Evolutionary conservation across 345 rosid genomes (phyloP).

Genomic region (Eucalyptus cladocalyx): DNA sequence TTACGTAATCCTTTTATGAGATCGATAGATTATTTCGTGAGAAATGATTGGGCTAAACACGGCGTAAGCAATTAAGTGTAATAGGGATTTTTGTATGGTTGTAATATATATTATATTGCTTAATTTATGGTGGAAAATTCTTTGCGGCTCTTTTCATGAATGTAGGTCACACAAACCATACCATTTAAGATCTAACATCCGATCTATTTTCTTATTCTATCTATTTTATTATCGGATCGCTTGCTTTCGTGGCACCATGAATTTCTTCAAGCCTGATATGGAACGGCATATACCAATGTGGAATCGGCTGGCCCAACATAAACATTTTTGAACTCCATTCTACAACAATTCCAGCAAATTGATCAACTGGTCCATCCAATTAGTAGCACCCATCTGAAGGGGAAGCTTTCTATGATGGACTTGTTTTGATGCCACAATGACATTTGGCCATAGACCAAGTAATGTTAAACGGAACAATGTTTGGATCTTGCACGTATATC

Average conservation of each 20-base stretch:
- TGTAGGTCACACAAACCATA: background rate
- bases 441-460: background rate
- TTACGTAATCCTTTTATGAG: background rate
- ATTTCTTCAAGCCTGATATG: background rate
- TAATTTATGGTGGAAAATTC: fast-evolving
- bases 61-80: too few relatives aligned
- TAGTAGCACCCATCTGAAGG: background rate
- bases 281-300: background rate
- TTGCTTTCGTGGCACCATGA: background rate
- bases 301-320: background rate
- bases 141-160: fast-evolving
- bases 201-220: too few relatives aligned
- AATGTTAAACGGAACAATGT: background rate
- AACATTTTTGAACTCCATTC: background rate
- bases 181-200: too few relatives aligned
- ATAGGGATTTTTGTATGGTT: background rate
- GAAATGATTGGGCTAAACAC: background rate
- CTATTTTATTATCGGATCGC: background rate
- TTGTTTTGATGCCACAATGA: background rate
- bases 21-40: background rate
- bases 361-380: background rate
- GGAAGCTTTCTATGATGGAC: background rate
- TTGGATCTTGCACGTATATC: background rate
- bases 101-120: too few relatives aligned
- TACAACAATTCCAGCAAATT: background rate